Conservation (phyloP, 2,329 filamentous ascomycete genomes). For the Claviceps purpurea region DNA sequence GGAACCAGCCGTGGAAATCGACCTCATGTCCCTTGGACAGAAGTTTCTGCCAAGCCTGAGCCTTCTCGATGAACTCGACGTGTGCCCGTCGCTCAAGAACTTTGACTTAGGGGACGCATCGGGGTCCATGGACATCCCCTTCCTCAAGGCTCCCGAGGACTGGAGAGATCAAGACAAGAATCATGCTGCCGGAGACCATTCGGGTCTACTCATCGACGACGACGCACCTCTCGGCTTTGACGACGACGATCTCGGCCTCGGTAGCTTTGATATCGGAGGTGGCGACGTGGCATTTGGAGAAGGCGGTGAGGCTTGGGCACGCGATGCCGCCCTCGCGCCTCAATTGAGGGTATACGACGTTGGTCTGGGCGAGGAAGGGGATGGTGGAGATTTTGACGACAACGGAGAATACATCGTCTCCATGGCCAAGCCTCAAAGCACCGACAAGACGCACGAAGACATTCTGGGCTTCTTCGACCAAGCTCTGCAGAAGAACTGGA, state of each 20-base stretch:
- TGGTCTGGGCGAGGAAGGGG: conserved; percentile 37
- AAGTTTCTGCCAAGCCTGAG: conserved; percentile 79
- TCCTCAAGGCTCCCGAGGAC: conserved; percentile 78
- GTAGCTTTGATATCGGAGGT: conserved; percentile 54
- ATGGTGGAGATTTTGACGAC: conserved; percentile 28
- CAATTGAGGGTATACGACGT: conserved; percentile 70
- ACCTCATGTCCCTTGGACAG: conserved; percentile 58
- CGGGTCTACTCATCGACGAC: conserved; percentile 74
- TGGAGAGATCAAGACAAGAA: conserved; percentile 61
- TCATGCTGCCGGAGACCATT: conserved; percentile 49
- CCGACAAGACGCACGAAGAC: conserved; percentile 69
- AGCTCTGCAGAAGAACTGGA: conserved; percentile 93
- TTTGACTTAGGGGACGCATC: conserved; percentile 84
- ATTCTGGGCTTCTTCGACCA: conserved; percentile 98
- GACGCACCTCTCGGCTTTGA: conserved; percentile 69
- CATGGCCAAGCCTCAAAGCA: conserved; percentile 52
- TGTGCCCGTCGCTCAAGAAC: conserved; percentile 87
- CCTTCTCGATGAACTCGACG: conserved; percentile 69
- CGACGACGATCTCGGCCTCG: conserved; percentile 56
- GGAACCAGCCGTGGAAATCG: conserved; percentile 53
- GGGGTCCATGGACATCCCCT: conserved; percentile 77
- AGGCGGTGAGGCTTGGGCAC: conserved; percentile 90
- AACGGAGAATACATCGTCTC: conserved; percentile 66
- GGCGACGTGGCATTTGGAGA: conserved; percentile 86
- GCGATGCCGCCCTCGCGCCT: conserved; percentile 73